Evolutionary conservation across 805 yeast species (phyloP), one percentile per base, ranked within the genome.

Genomic region (Metschnikowia koreensis): DNA sequence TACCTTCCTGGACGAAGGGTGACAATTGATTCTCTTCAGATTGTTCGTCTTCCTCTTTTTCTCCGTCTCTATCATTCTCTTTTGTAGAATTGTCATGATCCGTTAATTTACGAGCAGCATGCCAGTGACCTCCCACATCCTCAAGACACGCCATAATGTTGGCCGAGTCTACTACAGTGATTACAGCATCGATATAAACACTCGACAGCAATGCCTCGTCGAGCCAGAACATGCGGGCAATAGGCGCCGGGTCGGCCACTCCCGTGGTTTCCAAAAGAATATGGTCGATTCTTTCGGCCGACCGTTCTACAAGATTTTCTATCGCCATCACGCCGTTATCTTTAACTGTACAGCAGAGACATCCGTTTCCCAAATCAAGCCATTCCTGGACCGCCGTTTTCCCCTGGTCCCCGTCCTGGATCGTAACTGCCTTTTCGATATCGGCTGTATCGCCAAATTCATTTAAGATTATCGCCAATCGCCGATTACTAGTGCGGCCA

Each of bases 141-240:
- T 81, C 84, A 31, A 93, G 71, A 56, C 88, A 84, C 48, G 71
- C 71, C 15, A 77, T 60, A 26, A 93, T 84, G 62, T 90, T 84
- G 44, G 78, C 82, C 1, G 84, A 66, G 65, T 93, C 98, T 40
- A 94, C 73, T 2, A 93, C 97, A 0, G 97, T 87, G 12, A 94
- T 80, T 6, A 93, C 89, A 0, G 97, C 97, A 67, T 93, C 98
- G 33, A 94, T 85, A 65, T 89, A 88, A 1, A 94, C 90, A 58
- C 84, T 85, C 4, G 96, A 84, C 13, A 85, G 79, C 52, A 94
- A 74, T 0, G 92, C 97, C 26, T 89, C 93, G 66, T 94, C 99
- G 31, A 92, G 77, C 99, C 99, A 94, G 69, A 94, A 94, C 97
- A 93, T 93, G 57, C 84, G 82, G 5, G 97, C 97, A 28, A 94